phyloP scores from a whole-genome alignment of 306 rosid genomes.

The Inga oerstediana region DNA sequence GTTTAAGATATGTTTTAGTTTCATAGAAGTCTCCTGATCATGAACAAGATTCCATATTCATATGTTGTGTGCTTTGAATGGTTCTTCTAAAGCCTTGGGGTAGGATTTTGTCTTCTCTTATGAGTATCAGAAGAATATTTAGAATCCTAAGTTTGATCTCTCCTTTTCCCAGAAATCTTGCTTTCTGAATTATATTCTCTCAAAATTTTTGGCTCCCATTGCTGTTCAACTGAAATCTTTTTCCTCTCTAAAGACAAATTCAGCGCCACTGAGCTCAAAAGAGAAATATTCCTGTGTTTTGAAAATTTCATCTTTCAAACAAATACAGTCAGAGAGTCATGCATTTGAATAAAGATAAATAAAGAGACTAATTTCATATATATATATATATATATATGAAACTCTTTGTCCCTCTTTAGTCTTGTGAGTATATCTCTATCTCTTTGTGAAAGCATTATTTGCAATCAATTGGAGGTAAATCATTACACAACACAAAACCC shows the following conservation, averaged over 20 bases:
- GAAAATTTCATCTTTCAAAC: neutral
- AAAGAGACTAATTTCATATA: neutral
- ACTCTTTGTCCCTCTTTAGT: neutral
- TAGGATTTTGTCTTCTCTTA: neutral
- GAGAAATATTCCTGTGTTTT: neutral
- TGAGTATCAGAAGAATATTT: neutral
- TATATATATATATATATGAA: neutral
- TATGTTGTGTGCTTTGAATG: neutral
- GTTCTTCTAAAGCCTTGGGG: neutral
- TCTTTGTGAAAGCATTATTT: neutral
- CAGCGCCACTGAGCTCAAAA: neutral
- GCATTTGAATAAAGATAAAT: neutral
- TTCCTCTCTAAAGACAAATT: neutral
- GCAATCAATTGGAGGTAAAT: neutral
- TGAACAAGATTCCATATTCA: neutral
- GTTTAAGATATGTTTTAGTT: neutral
- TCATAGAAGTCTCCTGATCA: neutral
- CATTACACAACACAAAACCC: neutral
- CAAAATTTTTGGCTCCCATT: neutral
- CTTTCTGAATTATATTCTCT: neutral
- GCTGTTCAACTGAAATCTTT: neutral
- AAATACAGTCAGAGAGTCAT: neutral
- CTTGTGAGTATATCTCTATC: neutral
- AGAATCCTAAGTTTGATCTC: slow-evolving; percentile 14
- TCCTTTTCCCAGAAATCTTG: neutral